Base-by-base conservation (phyloP, 768 basidiomycete genomes). In the Gymnopilus junonius region DNA sequence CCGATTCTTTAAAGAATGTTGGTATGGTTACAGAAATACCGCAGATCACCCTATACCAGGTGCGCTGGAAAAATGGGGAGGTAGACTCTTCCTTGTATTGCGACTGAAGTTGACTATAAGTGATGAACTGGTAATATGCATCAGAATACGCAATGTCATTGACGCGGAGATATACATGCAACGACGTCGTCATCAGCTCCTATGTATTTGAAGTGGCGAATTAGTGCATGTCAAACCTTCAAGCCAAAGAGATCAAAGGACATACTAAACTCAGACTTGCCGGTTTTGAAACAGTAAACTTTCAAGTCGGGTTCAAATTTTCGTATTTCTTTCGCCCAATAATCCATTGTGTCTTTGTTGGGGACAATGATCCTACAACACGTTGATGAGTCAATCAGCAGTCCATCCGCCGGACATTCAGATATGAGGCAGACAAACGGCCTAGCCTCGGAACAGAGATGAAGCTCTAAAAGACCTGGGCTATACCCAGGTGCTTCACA, bases 181-280 rank as follows among this genome's bases (percentile, higher is more conserved):
- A 62, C 46, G 17, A 62, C n/a, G 27, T 62, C 61, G 7, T 29
- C 56, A 11, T 51, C 37, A 3, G 11, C 27, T 23, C 37, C 61
- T 62, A n/a, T 17, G 23, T 14, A 29, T 15, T 4, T 4, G 14
- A 31, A 50, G 3, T n/a, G 8, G 17, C 7, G 21, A 8, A 15
- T 15, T 14, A 15, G 40, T 14, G 7, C 3, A 27, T 3, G 17
- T 12, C 21, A 27, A 29, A 3, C 17, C 4, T 45, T 23, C 8
- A 46, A 21, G 21, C 45, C 27, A 29, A 50, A 6, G 6, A 8
- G 27, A 50, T 27, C 37, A 37, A 37, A 25, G 10, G 15, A 45
- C 8, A 21, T 50, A 50, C 46, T 50, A 1, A 50, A 17, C 31
- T 50, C 46, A 17, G 46, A 50, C 17, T 50, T 50, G 10, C 8